These are phyloP conservation scores for Diaporthe eres DNA, from an alignment of 2,329 filamentous ascomycete genomes.

Conservation along the genomic window DNA sequence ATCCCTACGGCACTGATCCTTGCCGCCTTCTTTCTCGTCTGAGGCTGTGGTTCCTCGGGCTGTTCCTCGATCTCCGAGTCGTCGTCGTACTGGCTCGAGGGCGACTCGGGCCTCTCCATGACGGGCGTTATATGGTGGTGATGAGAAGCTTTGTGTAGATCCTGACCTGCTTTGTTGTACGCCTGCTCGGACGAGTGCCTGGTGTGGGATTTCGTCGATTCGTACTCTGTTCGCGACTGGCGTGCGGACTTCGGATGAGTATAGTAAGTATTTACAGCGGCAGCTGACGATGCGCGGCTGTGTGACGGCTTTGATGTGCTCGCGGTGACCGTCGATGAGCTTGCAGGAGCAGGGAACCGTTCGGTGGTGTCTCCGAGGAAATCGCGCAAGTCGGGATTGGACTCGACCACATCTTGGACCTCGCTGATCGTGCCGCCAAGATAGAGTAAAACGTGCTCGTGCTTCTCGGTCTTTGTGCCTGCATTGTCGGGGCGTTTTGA, in stretches of 20 bases:
- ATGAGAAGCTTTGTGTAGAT: neutral
- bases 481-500: neutral
- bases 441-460: constrained; percentile 45
- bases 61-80: constrained; percentile 42
- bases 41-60: constrained; percentile 32
- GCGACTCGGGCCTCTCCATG: constrained; percentile 51
- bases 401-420: constrained; percentile 44
- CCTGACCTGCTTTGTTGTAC: neutral
- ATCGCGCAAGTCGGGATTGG: constrained; percentile 48
- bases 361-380: constrained; percentile 47
- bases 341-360: constrained; percentile 36
- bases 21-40: constrained; percentile 52
- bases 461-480: constrained; percentile 17
- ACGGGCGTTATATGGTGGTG: constrained; percentile 36
- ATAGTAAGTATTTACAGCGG: constrained; percentile 1
- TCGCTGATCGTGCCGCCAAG: constrained; percentile 43
- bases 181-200: constrained; percentile 4
- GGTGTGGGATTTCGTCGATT: constrained; percentile 1
- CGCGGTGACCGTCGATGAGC: constrained; percentile 10
- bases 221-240: constrained; percentile 30
- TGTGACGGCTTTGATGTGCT: constrained; percentile 37
- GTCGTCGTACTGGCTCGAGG: constrained; percentile 45
- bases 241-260: constrained; percentile 1
- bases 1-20: constrained; percentile 55
- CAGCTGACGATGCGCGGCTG: constrained; percentile 37